These are phyloP conservation scores for Cinnamomum chago DNA, from an alignment of 164 flowering plant species.

Conservation along the genomic window DNA sequence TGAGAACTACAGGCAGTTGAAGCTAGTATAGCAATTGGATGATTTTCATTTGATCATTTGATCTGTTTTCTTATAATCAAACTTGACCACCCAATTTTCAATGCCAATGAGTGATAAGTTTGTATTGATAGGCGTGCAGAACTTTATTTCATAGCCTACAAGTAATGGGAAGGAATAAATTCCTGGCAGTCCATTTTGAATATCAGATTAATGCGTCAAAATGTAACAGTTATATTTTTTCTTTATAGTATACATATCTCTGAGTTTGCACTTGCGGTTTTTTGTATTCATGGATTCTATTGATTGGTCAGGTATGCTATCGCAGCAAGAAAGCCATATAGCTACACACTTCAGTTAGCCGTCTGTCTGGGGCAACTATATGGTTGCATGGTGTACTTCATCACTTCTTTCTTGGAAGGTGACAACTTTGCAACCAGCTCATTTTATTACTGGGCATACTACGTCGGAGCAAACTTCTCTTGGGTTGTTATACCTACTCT, in stretches of 20 bases:
- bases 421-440: slow-evolving; percentile 66
- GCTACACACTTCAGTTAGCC: slow-evolving; percentile 69
- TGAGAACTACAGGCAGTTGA: no score
- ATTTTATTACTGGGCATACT: slow-evolving; percentile 66
- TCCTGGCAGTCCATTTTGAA: not conserved
- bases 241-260: no score
- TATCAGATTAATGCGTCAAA: not conserved
- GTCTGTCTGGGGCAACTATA: slow-evolving; percentile 87
- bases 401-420: slow-evolving; percentile 71
- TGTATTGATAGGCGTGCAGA: no score
- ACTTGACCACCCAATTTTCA: no score
- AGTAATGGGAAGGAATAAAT: not conserved
- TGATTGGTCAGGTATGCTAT: slow-evolving; percentile 68
- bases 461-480: slow-evolving; percentile 52
- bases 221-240: not conserved
- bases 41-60: no score
- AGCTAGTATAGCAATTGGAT: no score
- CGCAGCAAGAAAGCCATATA: slow-evolving; percentile 59
- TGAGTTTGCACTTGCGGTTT: not conserved
- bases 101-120: no score
- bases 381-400: slow-evolving; percentile 62
- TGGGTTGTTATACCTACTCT: slow-evolving; percentile 78
- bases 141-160: not conserved
- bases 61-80: no score
- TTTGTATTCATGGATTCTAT: not conserved